These are phyloP conservation scores for Globisporangium emineosum DNA, from an alignment of 352 stramenopile genomes.

Conservation along the genomic window DNA sequence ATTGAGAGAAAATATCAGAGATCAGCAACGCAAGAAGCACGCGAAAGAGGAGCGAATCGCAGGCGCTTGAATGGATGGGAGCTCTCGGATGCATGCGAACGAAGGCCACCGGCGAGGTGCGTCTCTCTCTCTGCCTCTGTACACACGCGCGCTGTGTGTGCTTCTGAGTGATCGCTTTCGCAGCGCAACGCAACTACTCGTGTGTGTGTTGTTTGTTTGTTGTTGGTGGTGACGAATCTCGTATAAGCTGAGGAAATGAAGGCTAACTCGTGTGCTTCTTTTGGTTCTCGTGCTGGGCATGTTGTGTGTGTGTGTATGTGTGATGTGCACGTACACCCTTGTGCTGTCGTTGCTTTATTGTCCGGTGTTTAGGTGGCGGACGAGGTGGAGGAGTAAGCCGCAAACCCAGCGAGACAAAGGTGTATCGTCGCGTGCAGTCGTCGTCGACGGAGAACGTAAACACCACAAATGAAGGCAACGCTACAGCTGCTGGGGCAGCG, in stretches of 20 bases:
- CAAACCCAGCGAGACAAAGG: not conserved
- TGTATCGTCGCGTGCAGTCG: constrained; percentile 16
- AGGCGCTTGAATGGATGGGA: constrained; percentile 34
- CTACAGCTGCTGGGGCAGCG: not conserved
- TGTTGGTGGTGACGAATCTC: not conserved
- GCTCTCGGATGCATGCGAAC: constrained; percentile 26
- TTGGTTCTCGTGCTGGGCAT: no score
- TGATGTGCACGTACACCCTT: no score
- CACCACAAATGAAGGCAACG: not conserved
- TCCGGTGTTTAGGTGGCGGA: constrained; percentile 16
- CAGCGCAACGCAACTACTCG: not conserved
- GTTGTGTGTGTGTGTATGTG: not conserved
- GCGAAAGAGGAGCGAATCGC: constrained; percentile 8
- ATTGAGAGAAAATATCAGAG: constrained; percentile 8
- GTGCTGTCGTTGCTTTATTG: not conserved
- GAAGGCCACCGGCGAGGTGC: constrained; percentile 28
- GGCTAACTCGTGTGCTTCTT: not conserved
- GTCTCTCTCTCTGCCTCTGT: not conserved
- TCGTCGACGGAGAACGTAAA: constrained; percentile 1
- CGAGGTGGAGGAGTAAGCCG: constrained; percentile 14
- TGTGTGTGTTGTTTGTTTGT: not conserved
- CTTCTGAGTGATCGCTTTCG: no score
- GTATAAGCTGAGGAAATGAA: not conserved
- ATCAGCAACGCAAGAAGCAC: constrained; percentile 6
- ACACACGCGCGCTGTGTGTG: not conserved